Evolutionary conservation across 306 rosid species (phyloP), one percentile per base, ranked within the genome.

Genomic region (Ochetophila trinervis): DNA sequence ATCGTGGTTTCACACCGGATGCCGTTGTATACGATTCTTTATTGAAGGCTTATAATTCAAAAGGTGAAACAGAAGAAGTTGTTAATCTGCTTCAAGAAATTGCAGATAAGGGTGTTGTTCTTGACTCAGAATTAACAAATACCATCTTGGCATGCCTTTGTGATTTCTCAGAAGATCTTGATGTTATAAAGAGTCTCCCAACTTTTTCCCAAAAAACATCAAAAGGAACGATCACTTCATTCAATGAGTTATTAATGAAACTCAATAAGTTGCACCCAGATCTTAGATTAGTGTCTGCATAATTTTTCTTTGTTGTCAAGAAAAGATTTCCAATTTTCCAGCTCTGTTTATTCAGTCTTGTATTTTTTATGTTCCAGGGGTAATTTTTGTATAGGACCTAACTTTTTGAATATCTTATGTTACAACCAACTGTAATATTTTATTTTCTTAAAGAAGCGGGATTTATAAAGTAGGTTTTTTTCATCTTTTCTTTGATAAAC

Each of bases 101-200:
- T 91, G 88, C 89, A 9, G 76, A 82, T 56, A 81, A 72, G 79
- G 86, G 79, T 68, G 81, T 93, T 50, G 70, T 78, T 65, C 83
- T 89, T 50, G 93, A 89, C 78, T 51, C 81, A 42, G 74, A 68
- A 81, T 32, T 87, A 74, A 85, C 86, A 57, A 80, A 74, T 49
- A 86, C 96, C 23, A 83, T 89, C 80, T 61, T 89, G 75, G 55
- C 62, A 22, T 89, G 84, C 76, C 77, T 89, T 45, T 81, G 94
- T 60, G 62, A 81, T 66, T 68, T 73, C 51, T 53, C 88, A 18
- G 63, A 77, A 15, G 61, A 76, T 44, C 37, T 76, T 72, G 85
- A 81, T 81, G 37, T 89, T 24, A 42, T 69, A 73, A 80, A 87
- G 69, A 63, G 80, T 76, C 77, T 93, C 79, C 89, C 87, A 14